Base-by-base conservation (phyloP, 225 moss, liverwort and hornwort genomes). In the Physcomitrium patens region DNA sequence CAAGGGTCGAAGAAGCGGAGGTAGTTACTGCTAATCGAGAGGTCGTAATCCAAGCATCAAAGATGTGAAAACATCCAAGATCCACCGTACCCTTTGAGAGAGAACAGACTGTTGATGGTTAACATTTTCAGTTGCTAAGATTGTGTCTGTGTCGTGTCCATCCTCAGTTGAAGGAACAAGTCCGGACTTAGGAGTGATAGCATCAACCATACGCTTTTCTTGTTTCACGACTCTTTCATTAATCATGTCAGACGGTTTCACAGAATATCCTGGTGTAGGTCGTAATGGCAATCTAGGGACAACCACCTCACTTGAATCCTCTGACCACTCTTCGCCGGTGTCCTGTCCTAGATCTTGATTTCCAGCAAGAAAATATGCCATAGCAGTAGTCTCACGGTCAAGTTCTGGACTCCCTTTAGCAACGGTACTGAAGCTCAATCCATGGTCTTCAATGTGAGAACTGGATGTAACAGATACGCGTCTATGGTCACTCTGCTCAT, bases 301-400 rank as follows among this genome's bases (percentile, higher is more conserved):
- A 44, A 75, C 80, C 54, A 81, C 79, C 63, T 91, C 91, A 31
- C 77, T 76, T 19, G 84, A 81, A 82, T 87, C 87, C 64, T 82
- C 84, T 14, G 92, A 92, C 96, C 93, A 96, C 15, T 91, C 87
- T 46, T 84, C 87, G 55, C 76, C 75, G 12, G 57, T 72, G 14
- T 54, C 78, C 12, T 88, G 86, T 59, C 87, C 93, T 5, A 79
- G 20, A 12, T 83, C 83, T 47, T 42, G 69, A 44, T 89, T 89
- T 3, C 93, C 91, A 50, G 85, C 86, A 23, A 96, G 89, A 43
- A 93, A 88, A 23, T 85, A 95, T 9, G 88, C 89, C 91, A 95
- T 93, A 13, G 89, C 91, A 23, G 89, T 86, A 0, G 90, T 93
- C 24, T 93, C 96, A 71, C 83, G 84, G 67, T 89, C 93, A 20